phyloP scores from a whole-genome alignment of 2,329 filamentous ascomycete species.

The Xylaria sp. region DNA sequence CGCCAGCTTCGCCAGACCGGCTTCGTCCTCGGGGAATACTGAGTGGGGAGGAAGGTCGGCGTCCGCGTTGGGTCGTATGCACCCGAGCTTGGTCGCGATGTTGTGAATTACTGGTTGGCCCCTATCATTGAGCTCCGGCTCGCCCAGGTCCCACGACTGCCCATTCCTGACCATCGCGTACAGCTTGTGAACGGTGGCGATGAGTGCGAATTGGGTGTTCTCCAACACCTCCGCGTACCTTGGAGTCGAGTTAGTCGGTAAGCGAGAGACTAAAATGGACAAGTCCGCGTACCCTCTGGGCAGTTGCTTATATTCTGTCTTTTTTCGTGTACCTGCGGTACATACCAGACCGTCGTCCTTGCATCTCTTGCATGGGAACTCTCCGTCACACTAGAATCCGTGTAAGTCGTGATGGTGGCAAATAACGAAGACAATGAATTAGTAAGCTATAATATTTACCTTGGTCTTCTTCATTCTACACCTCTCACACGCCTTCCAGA shows the following conservation, averaged over 20 bases:
- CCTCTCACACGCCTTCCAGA: slow-evolving; percentile 69
- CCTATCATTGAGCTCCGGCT: slow-evolving; percentile 65
- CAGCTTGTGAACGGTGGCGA: slow-evolving; percentile 67
- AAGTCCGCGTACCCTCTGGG: slow-evolving; percentile 56
- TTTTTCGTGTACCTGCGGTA: slow-evolving; percentile 65
- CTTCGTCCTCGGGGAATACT: slow-evolving; percentile 64
- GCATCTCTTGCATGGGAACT: slow-evolving; percentile 68
- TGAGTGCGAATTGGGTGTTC: slow-evolving; percentile 66
- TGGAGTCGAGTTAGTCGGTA: slow-evolving; percentile 11
- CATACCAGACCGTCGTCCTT: slow-evolving; percentile 68
- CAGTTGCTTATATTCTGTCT: slow-evolving; percentile 70
- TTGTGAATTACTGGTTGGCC: slow-evolving; percentile 67
- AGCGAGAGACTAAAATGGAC: slow-evolving; percentile 13
- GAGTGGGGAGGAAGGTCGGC: slow-evolving; percentile 60
- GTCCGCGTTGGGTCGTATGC: slow-evolving; percentile 65
- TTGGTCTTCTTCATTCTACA: slow-evolving; percentile 73
- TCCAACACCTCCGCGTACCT: slow-evolving; percentile 68
- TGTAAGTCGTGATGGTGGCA: slow-evolving; percentile 13
- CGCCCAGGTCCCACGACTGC: slow-evolving; percentile 63
- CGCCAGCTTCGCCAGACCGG: slow-evolving; percentile 59
- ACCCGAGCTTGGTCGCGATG: slow-evolving; percentile 65
- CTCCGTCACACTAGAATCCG: slow-evolving; percentile 59
- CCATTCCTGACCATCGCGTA: slow-evolving; percentile 64
- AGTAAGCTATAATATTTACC: slow-evolving; percentile 46
- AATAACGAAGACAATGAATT: not conserved